Base-by-base conservation (phyloP, 495 filamentous ascomycete species). In the Annulohypoxylon moriforme region DNA sequence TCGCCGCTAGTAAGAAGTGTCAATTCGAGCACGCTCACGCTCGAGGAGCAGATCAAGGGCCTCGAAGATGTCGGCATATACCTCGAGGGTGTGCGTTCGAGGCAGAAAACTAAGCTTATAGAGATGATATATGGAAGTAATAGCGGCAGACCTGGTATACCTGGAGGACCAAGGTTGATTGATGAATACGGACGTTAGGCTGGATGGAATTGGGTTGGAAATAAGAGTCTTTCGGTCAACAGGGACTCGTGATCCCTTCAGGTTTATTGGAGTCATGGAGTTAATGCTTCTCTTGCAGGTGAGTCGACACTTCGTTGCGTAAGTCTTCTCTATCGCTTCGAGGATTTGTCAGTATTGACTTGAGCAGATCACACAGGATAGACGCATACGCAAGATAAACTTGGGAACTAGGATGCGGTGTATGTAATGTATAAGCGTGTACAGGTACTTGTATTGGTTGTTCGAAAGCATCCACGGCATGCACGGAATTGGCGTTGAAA, bases 21-120 rank as follows among this genome's bases (percentile, higher is more conserved):
- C 65, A 88, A 88, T 61, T 84, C 85, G 7, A 90, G 87, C 60
- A 91, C 88, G 44, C 79, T 94, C 7, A 87, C 87, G 0, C 86
- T 97, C 14, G 92, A 95, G 62, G 92, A 93, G 70, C 94, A 97
- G 81, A 93, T 97, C 60, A 79, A 83, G 8, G 93, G 94, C 0
- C 77, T 97, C 31, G 92, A 94, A 61, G 89, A 90, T 20, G 93
- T 91, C 8, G 92, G 93, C 60, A 84, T 87, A 18, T 91, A 94
- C 75, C 82, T 97, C 4, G 89, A 89, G 53, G 85, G 83, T 4
- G 87, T 94, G 18, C 84, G 94, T 58, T 87, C 91, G 74, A 85
- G 85, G 63, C 94, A 97, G 83, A 96, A 94, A 82, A 85, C 88
- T 29, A 94, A 91, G 81, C 79, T 94, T 70, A 87, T 97, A 87